These are phyloP conservation scores for Cyberlindnera petersonii DNA, from an alignment of 805 yeast species.

Conservation along the genomic window DNA sequence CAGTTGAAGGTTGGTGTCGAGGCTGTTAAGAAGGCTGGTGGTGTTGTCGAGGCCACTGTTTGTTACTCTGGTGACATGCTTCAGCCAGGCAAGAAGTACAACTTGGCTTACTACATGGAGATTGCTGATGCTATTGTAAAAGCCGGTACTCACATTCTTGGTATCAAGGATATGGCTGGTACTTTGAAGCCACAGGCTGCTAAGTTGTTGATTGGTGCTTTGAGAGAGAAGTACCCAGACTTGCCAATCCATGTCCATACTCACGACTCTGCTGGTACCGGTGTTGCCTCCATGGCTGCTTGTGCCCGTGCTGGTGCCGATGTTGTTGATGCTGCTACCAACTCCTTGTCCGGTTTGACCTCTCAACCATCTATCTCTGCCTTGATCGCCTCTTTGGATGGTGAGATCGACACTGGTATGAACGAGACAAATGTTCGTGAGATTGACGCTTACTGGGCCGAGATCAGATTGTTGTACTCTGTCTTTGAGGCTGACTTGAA, in stretches of 20 bases:
- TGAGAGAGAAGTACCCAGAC: constrained; percentile 85
- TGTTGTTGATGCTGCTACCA: constrained; percentile 95
- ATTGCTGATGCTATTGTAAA: constrained; percentile 79
- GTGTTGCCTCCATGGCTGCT: constrained; percentile 94
- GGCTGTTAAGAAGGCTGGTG: constrained; percentile 97
- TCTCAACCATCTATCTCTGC: constrained; percentile 97
- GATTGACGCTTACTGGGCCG: constrained; percentile 96
- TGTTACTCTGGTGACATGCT: constrained; percentile 99
- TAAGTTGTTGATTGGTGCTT: constrained; percentile 65
- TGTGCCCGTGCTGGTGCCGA: constrained; percentile 97
- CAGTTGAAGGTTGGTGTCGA: constrained; percentile 96
- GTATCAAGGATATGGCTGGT: constrained; percentile 99
- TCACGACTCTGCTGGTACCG: constrained; percentile 99
- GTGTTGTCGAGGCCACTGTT: constrained; percentile 97
- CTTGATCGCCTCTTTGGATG: constrained; percentile 85
- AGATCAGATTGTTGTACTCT: constrained; percentile 93
- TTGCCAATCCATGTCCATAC: constrained; percentile 98
- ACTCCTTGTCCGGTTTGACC: constrained; percentile 97
- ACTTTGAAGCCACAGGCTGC: constrained; percentile 96
- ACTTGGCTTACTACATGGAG: constrained; percentile 80
- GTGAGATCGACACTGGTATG: constrained; percentile 74
- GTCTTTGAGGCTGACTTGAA: constrained; percentile 97
- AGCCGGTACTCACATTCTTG: constrained; percentile 95
- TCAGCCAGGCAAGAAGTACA: constrained; percentile 92
- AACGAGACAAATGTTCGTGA: constrained; percentile 66